Evolutionary conservation across 2,329 filamentous ascomycete species (phyloP).

Genomic region (Alternaria longipes): DNA sequence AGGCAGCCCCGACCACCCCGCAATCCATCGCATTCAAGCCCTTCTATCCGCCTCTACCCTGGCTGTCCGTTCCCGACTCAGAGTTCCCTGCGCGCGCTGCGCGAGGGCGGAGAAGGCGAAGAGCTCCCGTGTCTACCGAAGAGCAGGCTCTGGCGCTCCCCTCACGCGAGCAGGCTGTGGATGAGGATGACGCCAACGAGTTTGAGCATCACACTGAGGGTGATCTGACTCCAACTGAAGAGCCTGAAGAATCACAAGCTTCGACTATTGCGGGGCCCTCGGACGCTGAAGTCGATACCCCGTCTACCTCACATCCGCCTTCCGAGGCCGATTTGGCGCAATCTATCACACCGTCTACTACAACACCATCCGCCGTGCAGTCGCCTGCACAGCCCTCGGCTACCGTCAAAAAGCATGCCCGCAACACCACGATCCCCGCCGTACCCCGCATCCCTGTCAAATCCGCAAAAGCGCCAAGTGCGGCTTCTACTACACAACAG

Average conservation of each 20-base stretch:
- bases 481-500: constrained; percentile 48
- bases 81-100: constrained; percentile 64
- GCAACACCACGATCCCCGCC: constrained; percentile 56
- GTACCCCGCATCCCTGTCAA: constrained; percentile 64
- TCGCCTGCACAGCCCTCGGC: constrained; percentile 46
- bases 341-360: constrained; percentile 64
- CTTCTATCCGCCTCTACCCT: constrained; percentile 65
- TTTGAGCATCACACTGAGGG: constrained; percentile 28
- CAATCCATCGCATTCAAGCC: constrained; percentile 51
- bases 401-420: constrained; percentile 47
- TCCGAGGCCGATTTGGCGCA: constrained; percentile 66
- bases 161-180: constrained; percentile 52
- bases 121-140: constrained; percentile 50
- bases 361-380: constrained; percentile 58
- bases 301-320: constrained; percentile 65
- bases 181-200: constrained; percentile 18
- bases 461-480: constrained; percentile 51
- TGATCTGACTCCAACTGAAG: constrained; percentile 54
- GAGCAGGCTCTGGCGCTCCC: constrained; percentile 61
- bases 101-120: constrained; percentile 56
- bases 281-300: constrained; percentile 63
- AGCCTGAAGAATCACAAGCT: constrained; percentile 52
- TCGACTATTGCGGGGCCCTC: constrained; percentile 57
- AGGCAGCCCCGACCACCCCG: constrained; percentile 25
- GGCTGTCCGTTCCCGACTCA: constrained; percentile 65